Percentiles rank a stretch among this genome's conserved stretches.
phyloP scores from a whole-genome alignment of 225 moss, liverwort and hornwort species.

The Asterella californica region DNA sequence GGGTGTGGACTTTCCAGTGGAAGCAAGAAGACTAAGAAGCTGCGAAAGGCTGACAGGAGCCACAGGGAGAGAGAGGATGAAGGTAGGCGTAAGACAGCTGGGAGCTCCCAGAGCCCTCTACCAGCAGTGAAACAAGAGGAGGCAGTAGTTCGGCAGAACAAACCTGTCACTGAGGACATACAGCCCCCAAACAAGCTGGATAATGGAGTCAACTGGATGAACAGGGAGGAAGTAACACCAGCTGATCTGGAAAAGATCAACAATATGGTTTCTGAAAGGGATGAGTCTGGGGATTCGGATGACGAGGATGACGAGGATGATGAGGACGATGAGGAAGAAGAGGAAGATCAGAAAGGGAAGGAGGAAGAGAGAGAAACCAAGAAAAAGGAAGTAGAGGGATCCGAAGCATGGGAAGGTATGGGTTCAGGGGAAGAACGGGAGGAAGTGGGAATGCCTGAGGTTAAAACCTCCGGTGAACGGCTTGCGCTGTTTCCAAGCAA shows the following conservation, averaged over 20 bases:
- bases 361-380: slow-evolving; percentile 28
- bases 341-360: slow-evolving; percentile 48
- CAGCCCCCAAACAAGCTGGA: slow-evolving; percentile 42
- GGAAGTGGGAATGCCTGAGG: slow-evolving; percentile 1
- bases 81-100: slow-evolving; percentile 12
- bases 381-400: slow-evolving; percentile 40
- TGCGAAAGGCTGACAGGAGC: slow-evolving; percentile 26
- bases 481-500: slow-evolving; percentile 27
- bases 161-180: slow-evolving; percentile 31
- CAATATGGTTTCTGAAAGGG: slow-evolving; percentile 52
- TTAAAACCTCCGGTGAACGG: slow-evolving; percentile 9
- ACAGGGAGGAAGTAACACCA: slow-evolving; percentile 73
- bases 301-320: slow-evolving; percentile 75
- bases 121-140: slow-evolving; percentile 44
- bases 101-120: slow-evolving; percentile 6
- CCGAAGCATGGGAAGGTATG: slow-evolving; percentile 17
- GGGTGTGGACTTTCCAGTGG: slow-evolving; percentile 37
- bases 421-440: not conserved
- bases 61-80: slow-evolving; percentile 33
- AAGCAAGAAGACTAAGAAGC: slow-evolving; percentile 39
- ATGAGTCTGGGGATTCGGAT: slow-evolving; percentile 61
- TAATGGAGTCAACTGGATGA: slow-evolving; percentile 81
- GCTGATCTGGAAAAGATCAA: slow-evolving; percentile 76
- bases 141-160: slow-evolving; percentile 23
- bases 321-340: slow-evolving; percentile 57